These are phyloP conservation scores for Aureobasidium sp. DNA, from an alignment of 2,329 filamentous ascomycete genomes.

Conservation along the genomic window DNA sequence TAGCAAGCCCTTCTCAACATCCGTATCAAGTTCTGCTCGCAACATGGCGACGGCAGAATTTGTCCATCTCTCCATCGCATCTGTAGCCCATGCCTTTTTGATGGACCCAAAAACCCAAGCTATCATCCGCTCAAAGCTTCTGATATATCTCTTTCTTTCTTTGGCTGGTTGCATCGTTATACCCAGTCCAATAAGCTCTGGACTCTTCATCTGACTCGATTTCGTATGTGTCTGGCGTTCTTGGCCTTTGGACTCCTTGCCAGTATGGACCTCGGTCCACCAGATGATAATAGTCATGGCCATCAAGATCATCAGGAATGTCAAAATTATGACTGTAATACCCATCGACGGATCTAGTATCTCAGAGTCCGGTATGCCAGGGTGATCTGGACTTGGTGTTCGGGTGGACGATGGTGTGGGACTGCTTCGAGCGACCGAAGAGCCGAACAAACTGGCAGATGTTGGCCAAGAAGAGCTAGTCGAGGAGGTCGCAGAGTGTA, in stretches of 20 bases:
- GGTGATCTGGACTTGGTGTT: too few relatives aligned
- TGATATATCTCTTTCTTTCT: neutral
- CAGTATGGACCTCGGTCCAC: neutral
- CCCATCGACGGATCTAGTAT: too few relatives aligned
- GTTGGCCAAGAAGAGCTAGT: too few relatives aligned
- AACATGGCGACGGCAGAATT: neutral
- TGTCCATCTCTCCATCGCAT: neutral
- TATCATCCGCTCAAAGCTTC: neutral
- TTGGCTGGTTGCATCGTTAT: neutral
- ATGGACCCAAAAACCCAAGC: rapidly evolving
- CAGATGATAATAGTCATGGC: neutral
- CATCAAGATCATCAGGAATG: neutral
- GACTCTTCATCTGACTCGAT: too few relatives aligned
- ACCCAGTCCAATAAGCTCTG: neutral
- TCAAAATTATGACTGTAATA: neutral
- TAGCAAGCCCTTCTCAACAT: neutral
- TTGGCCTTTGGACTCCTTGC: too few relatives aligned
- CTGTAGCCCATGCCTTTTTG: neutral
- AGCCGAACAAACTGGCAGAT: too few relatives aligned
- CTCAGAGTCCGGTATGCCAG: neutral
- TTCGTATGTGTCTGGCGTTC: neutral
- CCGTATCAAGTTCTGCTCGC: neutral
- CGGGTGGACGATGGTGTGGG: neutral
- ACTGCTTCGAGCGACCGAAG: neutral
- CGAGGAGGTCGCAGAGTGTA: too few relatives aligned